Conservation (phyloP, 2,329 filamentous ascomycete genomes). For the Ceratocystiopsis minuta region DNA sequence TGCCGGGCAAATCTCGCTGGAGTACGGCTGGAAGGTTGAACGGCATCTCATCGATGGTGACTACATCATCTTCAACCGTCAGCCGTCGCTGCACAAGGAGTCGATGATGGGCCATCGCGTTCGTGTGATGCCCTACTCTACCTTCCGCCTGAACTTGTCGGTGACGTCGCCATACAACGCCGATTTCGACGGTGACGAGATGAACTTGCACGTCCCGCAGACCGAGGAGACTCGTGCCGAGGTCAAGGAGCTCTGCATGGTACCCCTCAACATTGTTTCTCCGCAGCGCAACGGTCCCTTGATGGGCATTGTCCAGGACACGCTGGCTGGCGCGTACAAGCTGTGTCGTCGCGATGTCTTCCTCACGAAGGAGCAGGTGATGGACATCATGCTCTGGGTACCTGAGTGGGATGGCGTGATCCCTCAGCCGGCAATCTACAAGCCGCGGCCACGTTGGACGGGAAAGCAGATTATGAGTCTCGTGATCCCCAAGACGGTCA, state of each 20-base stretch:
- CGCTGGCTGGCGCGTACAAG: conserved; percentile 91
- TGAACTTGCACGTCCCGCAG: conserved; percentile 99
- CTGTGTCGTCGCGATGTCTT: conserved; percentile 86
- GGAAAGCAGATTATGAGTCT: conserved; percentile 95
- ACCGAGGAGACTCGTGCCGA: conserved; percentile 93
- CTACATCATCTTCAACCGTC: conserved; percentile 98
- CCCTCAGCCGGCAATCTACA: conserved; percentile 81
- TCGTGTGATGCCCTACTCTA: conserved; percentile 96
- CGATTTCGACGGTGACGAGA: conserved; percentile 99
- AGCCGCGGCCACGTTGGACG: conserved; percentile 85
- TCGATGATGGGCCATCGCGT: conserved; percentile 99
- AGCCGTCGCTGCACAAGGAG: conserved; percentile 96
- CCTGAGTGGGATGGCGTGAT: conserved; percentile 94
- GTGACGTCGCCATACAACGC: conserved; percentile 98
- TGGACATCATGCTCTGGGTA: conserved; percentile 96
- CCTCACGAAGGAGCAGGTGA: conserved; percentile 74
- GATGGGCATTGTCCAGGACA: conserved; percentile 99
- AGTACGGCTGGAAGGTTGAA: conserved; percentile 98
- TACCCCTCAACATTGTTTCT: conserved; percentile 96
- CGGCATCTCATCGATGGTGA: conserved; percentile 91
- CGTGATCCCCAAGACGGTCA: conserved; percentile 75
- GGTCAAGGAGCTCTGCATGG: conserved; percentile 84
- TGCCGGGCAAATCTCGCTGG: conserved; percentile 66
- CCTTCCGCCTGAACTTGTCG: conserved; percentile 90
- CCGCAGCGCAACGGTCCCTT: conserved; percentile 90